Evolutionary conservation across 495 filamentous ascomycete species (phyloP), one percentile per base, ranked within the genome.

Genomic region (Annulohypoxylon nitens): DNA sequence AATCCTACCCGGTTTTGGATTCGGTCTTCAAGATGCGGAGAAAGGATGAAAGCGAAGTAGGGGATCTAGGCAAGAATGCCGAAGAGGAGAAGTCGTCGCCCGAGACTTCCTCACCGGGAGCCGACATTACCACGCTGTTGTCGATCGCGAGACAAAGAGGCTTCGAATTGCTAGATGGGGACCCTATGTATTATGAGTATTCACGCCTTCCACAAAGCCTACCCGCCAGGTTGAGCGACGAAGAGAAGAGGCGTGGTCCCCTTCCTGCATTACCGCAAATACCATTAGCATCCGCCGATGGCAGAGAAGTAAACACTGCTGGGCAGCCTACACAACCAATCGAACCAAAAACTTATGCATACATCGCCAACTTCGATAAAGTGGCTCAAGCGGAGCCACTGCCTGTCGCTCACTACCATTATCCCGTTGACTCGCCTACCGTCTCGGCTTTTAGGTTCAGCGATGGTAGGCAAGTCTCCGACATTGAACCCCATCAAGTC

Each of bases 1-100:
- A 54, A 14, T 20, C 20, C 2, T 78, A 67, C 47, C 75, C 76
- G n/a, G 39, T n/a, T 26, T 59, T 77, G n/a, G 48, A 73, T n/a
- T 20, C 30, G 7, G 10, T 63, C n/a, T n/a, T 78, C 8, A 1
- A 14, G 2, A 45, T 53, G 12, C 10, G 25, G 2, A 12, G 23
- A 26, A 14, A 69, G 12, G 1, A 6, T 18, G n/a, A 39, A 2
- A 23, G 18, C 2, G 6, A 68, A 1, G 5, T 69, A 51, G 77
- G 74, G 75, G 69, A 78, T 43, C 71, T 69, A 7, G 43, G 67
- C 6, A 51, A 14, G 39, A 72, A 69, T 41, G 3, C n/a, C 36
- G 6, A 51, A 30, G 34, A 61, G 12, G 76, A 78, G 47, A 5
- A 12, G 8, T 72, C 39, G 53, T 41, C 23, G 37, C 11, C 25